Base-by-base conservation (phyloP, 768 basidiomycete genomes). In the Phylloporus sp. region DNA sequence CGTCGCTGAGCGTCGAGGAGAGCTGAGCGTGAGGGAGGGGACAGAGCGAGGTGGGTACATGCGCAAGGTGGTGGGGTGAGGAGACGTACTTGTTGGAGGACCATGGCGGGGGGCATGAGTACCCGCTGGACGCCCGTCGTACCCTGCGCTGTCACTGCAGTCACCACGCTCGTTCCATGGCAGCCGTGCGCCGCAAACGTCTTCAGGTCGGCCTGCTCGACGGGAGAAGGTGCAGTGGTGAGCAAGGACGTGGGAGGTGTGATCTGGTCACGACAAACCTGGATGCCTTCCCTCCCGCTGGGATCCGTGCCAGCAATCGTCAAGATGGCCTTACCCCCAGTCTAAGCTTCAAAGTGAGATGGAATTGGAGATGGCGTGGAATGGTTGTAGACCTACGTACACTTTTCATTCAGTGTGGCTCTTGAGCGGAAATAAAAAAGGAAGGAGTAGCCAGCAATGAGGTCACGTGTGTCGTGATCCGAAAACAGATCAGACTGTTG, bases 151-250 rank as follows among this genome's bases (percentile, higher is more conserved):
- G 46, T 47, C 20, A 47, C 24, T 13, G 46, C 46, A 10, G 46
- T 44, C 14, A 47, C 46, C 0, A 47, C 46, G 17, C 46, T 47
- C n/a, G 47, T 45, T 8, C 47, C 42, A n/a, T 48, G 34, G 28
- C 46, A 46, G 4, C 47, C 47, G 20, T 36, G 47, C 5, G 28
- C 43, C 7, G 47, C 35, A 22, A 46, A 46, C 3, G 47, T 48
- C 15, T 31, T 48, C 7, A 46, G 43, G 11, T 48, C 47, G 18
- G 43, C 47, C 35, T 46, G 2, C 6, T 46, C 29, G 3, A 24
- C 8, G n/a, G n/a, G n/a, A n/a, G 9, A 22, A 4, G 14, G 17
- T 17, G 7, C 0, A 3, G 8, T 38, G 37, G 28, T 20, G 20
- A 22, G 21, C 26, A 14, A 5, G 5, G 24, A 15, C 22, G 15